Conservation (phyloP, 1,284 basidiomycete genomes). For the Austroboletus novae-zelandiae region DNA sequence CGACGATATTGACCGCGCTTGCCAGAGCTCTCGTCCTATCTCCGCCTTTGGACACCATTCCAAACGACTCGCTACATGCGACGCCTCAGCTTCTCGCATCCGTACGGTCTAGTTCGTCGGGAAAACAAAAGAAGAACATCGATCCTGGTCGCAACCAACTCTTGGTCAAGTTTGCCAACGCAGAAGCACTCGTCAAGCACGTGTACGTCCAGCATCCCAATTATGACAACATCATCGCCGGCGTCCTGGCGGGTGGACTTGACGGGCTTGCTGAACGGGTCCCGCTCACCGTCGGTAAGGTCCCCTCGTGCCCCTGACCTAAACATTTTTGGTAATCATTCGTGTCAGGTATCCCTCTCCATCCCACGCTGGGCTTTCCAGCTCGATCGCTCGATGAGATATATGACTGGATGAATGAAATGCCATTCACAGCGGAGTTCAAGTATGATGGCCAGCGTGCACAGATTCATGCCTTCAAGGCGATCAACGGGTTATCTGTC, state of each 20-base stretch:
- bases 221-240: conserved; percentile 75
- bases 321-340: conserved; percentile 8
- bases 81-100: conserved; percentile 39
- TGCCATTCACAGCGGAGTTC: conserved; percentile 76
- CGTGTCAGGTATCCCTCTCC: conserved; percentile 60
- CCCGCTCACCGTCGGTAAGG: conserved; percentile 71
- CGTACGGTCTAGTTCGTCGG: conserved; percentile 36
- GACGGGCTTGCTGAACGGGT: conserved; percentile 64
- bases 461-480: conserved; percentile 72
- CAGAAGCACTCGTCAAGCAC: conserved; percentile 67
- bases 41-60: conserved; percentile 33
- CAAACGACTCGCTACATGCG: conserved; percentile 35
- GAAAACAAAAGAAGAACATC: conserved; percentile 43
- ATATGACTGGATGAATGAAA: conserved; percentile 65
- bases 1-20: conserved; percentile 79
- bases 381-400: conserved; percentile 84
- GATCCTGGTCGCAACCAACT: conserved; percentile 48
- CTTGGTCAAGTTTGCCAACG: conserved; percentile 45
- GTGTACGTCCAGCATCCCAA: conserved; percentile 89
- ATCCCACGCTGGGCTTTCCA: conserved; percentile 79
- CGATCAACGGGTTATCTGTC: conserved; percentile 48
- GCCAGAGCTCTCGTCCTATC: conserved; percentile 78
- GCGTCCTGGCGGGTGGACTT: conserved; percentile 62
- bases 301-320: conserved; percentile 32
- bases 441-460: conserved; percentile 90